phyloP scores from a whole-genome alignment of 768 basidiomycete genomes.

The Mycena haematopus region DNA sequence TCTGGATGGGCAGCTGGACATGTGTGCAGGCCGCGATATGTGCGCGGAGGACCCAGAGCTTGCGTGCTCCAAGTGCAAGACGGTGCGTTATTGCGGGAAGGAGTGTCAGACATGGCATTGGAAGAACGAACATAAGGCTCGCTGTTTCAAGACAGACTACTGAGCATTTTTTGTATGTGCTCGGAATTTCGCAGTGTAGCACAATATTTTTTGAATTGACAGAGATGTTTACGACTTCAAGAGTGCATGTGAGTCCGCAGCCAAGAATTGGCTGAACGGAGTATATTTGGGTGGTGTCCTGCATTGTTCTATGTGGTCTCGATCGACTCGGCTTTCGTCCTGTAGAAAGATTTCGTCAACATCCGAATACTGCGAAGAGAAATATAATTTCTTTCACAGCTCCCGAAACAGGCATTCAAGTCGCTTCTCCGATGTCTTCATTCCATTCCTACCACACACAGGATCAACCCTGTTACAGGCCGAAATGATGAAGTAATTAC shows the following conservation, averaged over 20 bases:
- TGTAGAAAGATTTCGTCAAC: too few relatives aligned
- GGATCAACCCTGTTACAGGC: background rate
- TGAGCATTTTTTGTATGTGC: background rate
- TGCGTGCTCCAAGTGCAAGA: background rate
- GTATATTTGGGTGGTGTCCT: too few relatives aligned
- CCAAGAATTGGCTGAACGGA: too few relatives aligned
- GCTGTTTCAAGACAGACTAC: background rate
- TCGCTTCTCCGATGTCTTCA: conserved; percentile 62
- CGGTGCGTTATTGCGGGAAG: background rate
- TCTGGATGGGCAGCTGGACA: background rate
- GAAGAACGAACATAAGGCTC: background rate
- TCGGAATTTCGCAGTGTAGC: too few relatives aligned
- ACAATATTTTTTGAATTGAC: too few relatives aligned
- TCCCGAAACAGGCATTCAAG: background rate
- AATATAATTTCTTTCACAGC: too few relatives aligned
- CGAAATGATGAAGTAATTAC: conserved; percentile 35
- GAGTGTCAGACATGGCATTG: background rate
- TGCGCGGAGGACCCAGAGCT: background rate
- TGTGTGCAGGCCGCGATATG: background rate
- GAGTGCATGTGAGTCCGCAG: too few relatives aligned
- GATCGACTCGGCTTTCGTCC: too few relatives aligned
- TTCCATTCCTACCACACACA: conserved; percentile 51
- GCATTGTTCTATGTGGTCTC: too few relatives aligned
- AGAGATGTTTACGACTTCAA: too few relatives aligned
- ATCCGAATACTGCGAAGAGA: too few relatives aligned